Conservation (phyloP, 495 filamentous ascomycete species). For the Lasiosphaeria miniovina region DNA sequence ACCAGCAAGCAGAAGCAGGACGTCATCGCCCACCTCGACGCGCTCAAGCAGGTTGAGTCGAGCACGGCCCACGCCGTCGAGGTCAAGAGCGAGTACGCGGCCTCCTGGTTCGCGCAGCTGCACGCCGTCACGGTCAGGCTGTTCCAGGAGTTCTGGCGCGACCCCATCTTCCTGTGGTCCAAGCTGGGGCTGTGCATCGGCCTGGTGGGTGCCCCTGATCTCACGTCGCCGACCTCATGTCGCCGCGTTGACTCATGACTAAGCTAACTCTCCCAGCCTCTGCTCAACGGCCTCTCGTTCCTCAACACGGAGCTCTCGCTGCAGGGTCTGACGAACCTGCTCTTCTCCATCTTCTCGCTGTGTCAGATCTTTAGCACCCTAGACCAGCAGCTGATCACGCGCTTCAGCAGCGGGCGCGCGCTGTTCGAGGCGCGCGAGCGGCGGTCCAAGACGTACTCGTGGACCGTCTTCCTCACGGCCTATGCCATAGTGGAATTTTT, state of each 20-base stretch:
- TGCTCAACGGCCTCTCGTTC: conserved; percentile 79
- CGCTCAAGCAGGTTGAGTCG: neutral
- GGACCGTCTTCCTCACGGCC: conserved; percentile 67
- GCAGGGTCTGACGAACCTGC: conserved; percentile 60
- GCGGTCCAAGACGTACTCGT: conserved; percentile 67
- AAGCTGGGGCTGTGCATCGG: conserved; percentile 26
- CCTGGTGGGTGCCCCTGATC: neutral
- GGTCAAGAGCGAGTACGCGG: conserved; percentile 61
- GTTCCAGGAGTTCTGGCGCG: conserved; percentile 60
- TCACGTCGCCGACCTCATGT: neutral
- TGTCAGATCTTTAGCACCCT: conserved; percentile 46
- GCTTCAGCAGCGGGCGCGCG: conserved; percentile 59
- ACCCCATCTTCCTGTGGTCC: conserved; percentile 68
- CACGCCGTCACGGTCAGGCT: neutral
- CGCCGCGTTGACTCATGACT: neutral
- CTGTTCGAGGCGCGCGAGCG: conserved; percentile 70
- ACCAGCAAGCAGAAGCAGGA: neutral
- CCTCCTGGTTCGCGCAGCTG: neutral
- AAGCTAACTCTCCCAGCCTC: conserved; percentile 16
- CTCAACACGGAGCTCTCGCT: conserved; percentile 56
- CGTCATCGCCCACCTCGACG: neutral
- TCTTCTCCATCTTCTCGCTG: conserved; percentile 73
- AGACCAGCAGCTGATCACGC: conserved; percentile 68
- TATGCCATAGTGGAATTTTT: conserved; percentile 70
- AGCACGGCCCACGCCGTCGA: conserved; percentile 3